Base-by-base conservation (phyloP, 257 asterid genomes). In the Anisodus acutangulus region DNA sequence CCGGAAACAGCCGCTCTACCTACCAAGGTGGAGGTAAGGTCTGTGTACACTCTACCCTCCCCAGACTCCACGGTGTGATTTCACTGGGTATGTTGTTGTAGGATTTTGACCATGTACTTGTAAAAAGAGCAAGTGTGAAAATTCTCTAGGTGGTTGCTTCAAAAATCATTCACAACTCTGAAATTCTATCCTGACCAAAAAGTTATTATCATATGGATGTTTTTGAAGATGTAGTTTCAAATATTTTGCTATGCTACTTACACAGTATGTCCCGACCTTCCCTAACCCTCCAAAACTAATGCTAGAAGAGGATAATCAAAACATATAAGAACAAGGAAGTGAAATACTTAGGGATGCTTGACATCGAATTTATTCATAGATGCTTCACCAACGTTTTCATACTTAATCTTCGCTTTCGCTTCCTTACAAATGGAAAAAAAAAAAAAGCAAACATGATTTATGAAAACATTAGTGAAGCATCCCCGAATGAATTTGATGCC, bases 241-340 rank as follows among this genome's bases (percentile, higher is more conserved):
- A 45, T 71, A 45, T 71, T 43, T 71, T 71, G 57, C 39, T 71
- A 43, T 71, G 79, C 57, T 45, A 69, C 53, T 41, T 8, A 39
- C 41, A 43, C 79, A 45, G 39, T 71, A 43, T 41, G 79, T 71
- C 79, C 79, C 8, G 57, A 2, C 79, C 57, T 45, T 45, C 79
- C 79, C 39, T 71, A n/a, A 45, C 79, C 58, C 79, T 71, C 79
- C 79, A 71, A 71, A 70, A 71, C 57, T 71, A 71, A 71, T 17
- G 79, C 57, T 43, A 37, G 79, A 71, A 71, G 79, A 45, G 39
- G 57, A 71, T 45, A 41, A 43, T 43, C 55, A 71, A 31, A 71
- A 71, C 6, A 13, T 71, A 71, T 17, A 39, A 71, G 57, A 71
- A 17, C 79, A 45, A 69, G 35, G 55, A 43, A 43, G 37, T 43